These are phyloP conservation scores for Fusarium subglutinans DNA, from an alignment of 2,329 filamentous ascomycete species.

Conservation along the genomic window DNA sequence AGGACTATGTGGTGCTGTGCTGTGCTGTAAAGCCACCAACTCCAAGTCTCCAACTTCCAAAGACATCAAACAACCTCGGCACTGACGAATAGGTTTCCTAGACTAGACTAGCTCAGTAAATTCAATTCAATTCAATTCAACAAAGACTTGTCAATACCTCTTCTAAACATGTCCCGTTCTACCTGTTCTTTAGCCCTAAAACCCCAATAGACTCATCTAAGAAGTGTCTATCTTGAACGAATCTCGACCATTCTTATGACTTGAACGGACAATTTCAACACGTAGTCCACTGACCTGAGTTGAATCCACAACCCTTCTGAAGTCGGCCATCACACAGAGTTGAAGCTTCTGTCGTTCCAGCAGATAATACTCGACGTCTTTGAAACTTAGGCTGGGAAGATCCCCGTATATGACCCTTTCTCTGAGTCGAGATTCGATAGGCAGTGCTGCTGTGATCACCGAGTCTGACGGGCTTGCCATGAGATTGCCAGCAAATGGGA, in stretches of 20 bases:
- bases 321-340: slow-evolving; percentile 44
- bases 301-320: slow-evolving; percentile 41
- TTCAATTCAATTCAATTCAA: neutral
- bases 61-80: neutral
- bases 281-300: slow-evolving; percentile 42
- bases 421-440: neutral
- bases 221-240: slow-evolving; percentile 17
- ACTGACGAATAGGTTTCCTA: neutral
- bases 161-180: neutral
- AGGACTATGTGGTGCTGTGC: neutral
- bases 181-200: neutral
- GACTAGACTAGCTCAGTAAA: neutral
- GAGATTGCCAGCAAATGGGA: neutral
- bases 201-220: slow-evolving; percentile 13
- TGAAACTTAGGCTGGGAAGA: neutral
- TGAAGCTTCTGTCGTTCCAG: slow-evolving; percentile 46
- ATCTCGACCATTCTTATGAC: neutral
- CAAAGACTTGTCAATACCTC: neutral
- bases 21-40: neutral
- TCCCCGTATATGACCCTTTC: neutral
- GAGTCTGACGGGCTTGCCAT: neutral
- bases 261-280: slow-evolving; percentile 45
- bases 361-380: slow-evolving; percentile 54
- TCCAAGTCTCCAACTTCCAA: neutral
- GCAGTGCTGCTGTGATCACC: neutral